phyloP scores from a whole-genome alignment of 148 eudicot species.

The Heliosperma pusillum region DNA sequence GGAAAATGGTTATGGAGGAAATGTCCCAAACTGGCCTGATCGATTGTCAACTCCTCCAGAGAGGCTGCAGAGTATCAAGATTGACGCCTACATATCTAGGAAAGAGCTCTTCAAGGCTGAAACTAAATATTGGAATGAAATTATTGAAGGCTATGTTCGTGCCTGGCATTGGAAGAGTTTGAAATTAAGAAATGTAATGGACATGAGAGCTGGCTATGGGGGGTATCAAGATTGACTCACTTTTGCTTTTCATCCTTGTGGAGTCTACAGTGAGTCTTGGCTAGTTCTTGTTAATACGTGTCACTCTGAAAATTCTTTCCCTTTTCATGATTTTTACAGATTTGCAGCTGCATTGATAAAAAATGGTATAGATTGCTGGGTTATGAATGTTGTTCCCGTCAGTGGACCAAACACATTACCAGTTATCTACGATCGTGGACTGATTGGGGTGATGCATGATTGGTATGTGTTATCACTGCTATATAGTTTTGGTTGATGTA shows the following conservation, averaged over 20 bases:
- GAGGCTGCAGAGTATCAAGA: slow-evolving; percentile 82
- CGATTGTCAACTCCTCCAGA: slow-evolving; percentile 80
- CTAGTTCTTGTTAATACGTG: background rate
- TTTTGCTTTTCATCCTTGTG: slow-evolving; percentile 10
- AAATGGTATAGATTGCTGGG: slow-evolving; percentile 74
- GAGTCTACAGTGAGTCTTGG: background rate
- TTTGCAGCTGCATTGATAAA: slow-evolving; percentile 81
- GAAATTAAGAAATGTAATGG: slow-evolving; percentile 75
- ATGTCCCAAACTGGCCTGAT: slow-evolving; percentile 75
- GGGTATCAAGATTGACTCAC: slow-evolving; percentile 48
- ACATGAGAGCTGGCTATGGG: slow-evolving; percentile 98
- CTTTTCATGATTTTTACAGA: slow-evolving; percentile 38
- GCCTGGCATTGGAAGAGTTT: slow-evolving; percentile 57
- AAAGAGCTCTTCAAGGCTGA: slow-evolving; percentile 88
- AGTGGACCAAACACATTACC: slow-evolving; percentile 91
- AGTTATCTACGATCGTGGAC: slow-evolving; percentile 94
- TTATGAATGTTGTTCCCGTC: slow-evolving; percentile 87
- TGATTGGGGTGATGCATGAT: slow-evolving; percentile 96
- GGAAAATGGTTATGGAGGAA: slow-evolving; percentile 66
- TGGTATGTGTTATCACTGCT: slow-evolving; percentile 43
- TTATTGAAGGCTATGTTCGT: slow-evolving; percentile 64
- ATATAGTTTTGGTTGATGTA: slow-evolving; percentile 7
- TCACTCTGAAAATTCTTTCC: slow-evolving; percentile 3
- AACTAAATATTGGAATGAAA: slow-evolving; percentile 86
- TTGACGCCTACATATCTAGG: slow-evolving; percentile 90